phyloP scores from a whole-genome alignment of 2,329 filamentous ascomycete genomes.

The Cytospora leucostoma region DNA sequence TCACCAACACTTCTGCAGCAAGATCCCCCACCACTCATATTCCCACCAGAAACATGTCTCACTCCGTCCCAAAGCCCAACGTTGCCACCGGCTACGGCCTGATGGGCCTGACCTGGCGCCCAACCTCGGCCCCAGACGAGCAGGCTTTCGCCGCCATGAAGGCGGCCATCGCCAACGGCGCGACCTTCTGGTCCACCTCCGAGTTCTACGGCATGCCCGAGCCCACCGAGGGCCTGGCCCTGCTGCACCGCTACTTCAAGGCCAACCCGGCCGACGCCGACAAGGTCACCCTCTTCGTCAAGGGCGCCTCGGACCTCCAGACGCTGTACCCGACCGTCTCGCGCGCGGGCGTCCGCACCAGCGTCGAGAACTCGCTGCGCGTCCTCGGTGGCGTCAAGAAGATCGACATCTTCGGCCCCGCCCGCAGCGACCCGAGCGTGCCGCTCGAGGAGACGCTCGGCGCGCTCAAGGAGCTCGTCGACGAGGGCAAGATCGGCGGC shows the following conservation, averaged over 20 bases:
- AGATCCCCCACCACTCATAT: too few relatives aligned
- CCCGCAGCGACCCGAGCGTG: constrained; percentile 42
- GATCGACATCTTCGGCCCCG: constrained; percentile 58
- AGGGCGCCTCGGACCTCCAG: constrained; percentile 47
- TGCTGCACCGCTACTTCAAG: constrained; percentile 57
- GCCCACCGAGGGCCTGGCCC: constrained; percentile 53
- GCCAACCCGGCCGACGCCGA: constrained; percentile 56
- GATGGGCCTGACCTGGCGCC: constrained; percentile 33
- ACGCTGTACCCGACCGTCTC: constrained; percentile 44
- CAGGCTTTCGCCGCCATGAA: constrained; percentile 43
- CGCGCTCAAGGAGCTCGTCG: constrained; percentile 41
- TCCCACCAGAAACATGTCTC: too few relatives aligned
- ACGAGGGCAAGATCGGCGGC: constrained; percentile 46
- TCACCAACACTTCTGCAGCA: too few relatives aligned
- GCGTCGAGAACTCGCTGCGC: constrained; percentile 54
- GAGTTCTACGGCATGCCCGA: constrained; percentile 54
- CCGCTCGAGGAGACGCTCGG: constrained; percentile 48
- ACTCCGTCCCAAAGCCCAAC: too few relatives aligned
- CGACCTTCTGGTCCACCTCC: constrained; percentile 51
- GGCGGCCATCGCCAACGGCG: constrained; percentile 41
- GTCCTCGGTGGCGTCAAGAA: constrained; percentile 42
- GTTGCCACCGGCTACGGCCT: too few relatives aligned
- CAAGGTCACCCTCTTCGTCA: constrained; percentile 57
- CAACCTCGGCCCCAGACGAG: constrained; percentile 31
- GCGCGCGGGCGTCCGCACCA: constrained; percentile 52